Evolutionary conservation across 805 yeast genomes (phyloP).

Genomic region (Allodekkera sacchari): DNA sequence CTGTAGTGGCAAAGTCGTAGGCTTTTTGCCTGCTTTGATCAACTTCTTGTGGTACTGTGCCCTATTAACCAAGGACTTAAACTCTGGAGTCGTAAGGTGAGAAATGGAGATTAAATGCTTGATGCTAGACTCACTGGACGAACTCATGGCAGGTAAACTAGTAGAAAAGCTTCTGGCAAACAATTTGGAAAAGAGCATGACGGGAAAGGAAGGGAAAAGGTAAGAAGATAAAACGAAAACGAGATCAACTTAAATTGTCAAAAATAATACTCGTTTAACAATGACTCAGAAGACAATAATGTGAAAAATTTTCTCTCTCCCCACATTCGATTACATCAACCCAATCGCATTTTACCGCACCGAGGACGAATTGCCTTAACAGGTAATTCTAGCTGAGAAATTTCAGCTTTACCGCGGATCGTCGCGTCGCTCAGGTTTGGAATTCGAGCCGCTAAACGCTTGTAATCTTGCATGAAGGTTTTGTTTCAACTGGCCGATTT

Average conservation of each 20-base stretch:
- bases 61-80: conserved; percentile 59
- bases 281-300: no score
- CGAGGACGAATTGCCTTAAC: no score
- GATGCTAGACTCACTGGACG: conserved; percentile 14
- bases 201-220: not conserved
- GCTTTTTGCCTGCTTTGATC: conserved; percentile 45
- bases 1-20: conserved; percentile 40
- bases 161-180: conserved; percentile 25
- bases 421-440: no score
- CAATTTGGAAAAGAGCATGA: conserved; percentile 8
- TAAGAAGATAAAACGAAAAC: not conserved
- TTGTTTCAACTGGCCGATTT: not conserved
- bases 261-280: no score
- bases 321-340: no score
- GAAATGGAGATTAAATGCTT: conserved; percentile 80
- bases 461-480: no score
- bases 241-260: no score
- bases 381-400: no score
- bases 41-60: conserved; percentile 62
- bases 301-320: no score
- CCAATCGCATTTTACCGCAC: no score
- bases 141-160: conserved; percentile 10
- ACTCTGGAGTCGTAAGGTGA: conserved; percentile 67
- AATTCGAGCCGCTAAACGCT: no score
- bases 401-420: no score